phyloP scores from a whole-genome alignment of 2,329 filamentous ascomycete genomes.

The Nemania sp. region DNA sequence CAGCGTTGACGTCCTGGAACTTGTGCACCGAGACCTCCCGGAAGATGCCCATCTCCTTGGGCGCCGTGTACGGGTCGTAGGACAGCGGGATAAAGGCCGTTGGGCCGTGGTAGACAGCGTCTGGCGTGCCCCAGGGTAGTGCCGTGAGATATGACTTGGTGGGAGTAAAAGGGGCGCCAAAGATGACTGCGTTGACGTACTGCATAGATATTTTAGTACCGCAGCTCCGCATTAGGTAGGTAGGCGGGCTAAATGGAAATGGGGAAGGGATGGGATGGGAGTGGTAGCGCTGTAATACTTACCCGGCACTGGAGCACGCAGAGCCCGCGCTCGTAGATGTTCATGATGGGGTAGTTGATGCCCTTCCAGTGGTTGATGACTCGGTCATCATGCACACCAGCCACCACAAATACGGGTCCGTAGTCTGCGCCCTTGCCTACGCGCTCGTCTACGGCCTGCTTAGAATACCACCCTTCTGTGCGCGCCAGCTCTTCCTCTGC shows the following conservation, averaged over 20 bases:
- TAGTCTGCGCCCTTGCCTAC: slow-evolving; percentile 78
- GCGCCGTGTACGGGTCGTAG: slow-evolving; percentile 83
- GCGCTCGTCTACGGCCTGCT: slow-evolving; percentile 72
- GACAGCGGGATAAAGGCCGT: slow-evolving; percentile 88
- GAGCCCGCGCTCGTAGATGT: slow-evolving; percentile 94
- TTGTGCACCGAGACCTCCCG: slow-evolving; percentile 79
- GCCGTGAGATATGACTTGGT: slow-evolving; percentile 80
- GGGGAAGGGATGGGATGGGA: too few species aligned
- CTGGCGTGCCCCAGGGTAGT: slow-evolving; percentile 79
- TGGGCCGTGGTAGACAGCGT: slow-evolving; percentile 94
- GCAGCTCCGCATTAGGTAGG: background rate
- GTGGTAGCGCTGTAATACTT: slow-evolving; percentile 48
- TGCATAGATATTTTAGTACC: slow-evolving; percentile 53
- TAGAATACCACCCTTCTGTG: slow-evolving; percentile 78
- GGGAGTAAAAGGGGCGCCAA: slow-evolving; percentile 89
- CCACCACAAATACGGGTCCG: slow-evolving; percentile 85
- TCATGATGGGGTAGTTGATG: slow-evolving; percentile 99
- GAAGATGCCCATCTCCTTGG: slow-evolving; percentile 88
- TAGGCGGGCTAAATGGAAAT: background rate
- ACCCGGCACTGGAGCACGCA: slow-evolving; percentile 96
- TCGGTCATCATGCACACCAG: slow-evolving; percentile 92
- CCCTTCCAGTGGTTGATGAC: slow-evolving; percentile 98
- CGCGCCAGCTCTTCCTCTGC: slow-evolving; percentile 77
- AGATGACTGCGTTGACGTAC: slow-evolving; percentile 89
- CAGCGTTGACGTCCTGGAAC: slow-evolving; percentile 90